Evolutionary conservation across 495 filamentous ascomycete genomes (phyloP).

Genomic region (Daldinia concentrica): DNA sequence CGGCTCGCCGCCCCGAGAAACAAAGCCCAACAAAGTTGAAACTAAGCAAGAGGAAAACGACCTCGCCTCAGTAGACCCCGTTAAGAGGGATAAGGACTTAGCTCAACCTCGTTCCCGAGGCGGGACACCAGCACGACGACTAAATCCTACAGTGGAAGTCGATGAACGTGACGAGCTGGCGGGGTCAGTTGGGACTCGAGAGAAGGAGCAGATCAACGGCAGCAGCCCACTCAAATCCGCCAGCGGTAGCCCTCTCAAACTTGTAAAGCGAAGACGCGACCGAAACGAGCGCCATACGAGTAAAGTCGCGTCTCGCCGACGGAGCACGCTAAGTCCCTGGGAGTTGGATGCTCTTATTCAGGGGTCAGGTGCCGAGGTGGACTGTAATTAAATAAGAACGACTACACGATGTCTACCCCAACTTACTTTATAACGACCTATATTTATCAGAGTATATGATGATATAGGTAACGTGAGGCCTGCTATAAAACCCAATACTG

Average conservation of each 20-base stretch:
- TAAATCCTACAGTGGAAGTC: constrained; percentile 12
- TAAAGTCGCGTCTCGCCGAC: constrained; percentile 62
- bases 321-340: constrained; percentile 77
- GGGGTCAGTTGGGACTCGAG: neutral
- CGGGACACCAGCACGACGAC: neutral
- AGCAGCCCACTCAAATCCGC: neutral
- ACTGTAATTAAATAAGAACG: neutral
- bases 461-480: neutral
- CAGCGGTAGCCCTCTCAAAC: constrained; percentile 5
- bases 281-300: constrained; percentile 53
- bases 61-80: constrained; percentile 31
- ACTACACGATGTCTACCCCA: neutral
- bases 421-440: neutral
- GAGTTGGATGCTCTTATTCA: constrained; percentile 72
- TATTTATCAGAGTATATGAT: neutral
- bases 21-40: neutral
- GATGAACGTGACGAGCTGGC: constrained; percentile 42
- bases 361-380: constrained; percentile 31
- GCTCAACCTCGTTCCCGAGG: constrained; percentile 3
- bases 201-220: constrained; percentile 1
- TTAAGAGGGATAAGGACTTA: constrained; percentile 31
- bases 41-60: constrained; percentile 8
- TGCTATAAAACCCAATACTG: neutral
- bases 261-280: constrained; percentile 57
- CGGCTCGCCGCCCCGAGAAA: constrained; percentile 12